These are phyloP conservation scores for Bruguiera parviflora DNA, from an alignment of 345 rosid genomes.

Conservation along the genomic window DNA sequence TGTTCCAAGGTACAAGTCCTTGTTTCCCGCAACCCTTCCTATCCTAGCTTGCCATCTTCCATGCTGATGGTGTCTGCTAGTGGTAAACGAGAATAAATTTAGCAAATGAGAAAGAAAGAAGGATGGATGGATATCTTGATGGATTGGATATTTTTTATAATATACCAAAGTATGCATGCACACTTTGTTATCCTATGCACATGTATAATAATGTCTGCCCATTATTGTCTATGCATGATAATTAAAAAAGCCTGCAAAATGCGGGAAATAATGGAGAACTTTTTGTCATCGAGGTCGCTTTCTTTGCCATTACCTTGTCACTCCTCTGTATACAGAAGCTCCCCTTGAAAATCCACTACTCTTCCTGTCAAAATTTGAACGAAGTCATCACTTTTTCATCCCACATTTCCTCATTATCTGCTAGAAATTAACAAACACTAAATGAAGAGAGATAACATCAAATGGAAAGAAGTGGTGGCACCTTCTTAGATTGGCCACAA, in stretches of 20 bases:
- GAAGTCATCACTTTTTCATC: background rate
- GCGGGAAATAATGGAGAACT: slow-evolving; percentile 38
- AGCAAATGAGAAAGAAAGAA: slow-evolving; percentile 10
- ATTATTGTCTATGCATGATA: slow-evolving; percentile 23
- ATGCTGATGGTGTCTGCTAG: slow-evolving; percentile 32
- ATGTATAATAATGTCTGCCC: slow-evolving; percentile 29
- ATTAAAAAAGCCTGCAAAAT: slow-evolving; percentile 37
- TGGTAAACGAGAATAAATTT: background rate
- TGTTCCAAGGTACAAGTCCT: slow-evolving; percentile 38
- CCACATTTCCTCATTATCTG: background rate
- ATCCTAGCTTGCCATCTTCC: slow-evolving; percentile 41
- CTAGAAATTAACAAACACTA: background rate
- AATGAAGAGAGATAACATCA: background rate
- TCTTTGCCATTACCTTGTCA: slow-evolving; percentile 37
- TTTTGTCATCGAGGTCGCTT: slow-evolving; percentile 31
- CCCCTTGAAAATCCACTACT: slow-evolving; percentile 39
- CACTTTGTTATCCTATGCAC: slow-evolving; percentile 12
- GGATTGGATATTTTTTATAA: slow-evolving; percentile 3
- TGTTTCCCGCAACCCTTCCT: slow-evolving; percentile 39
- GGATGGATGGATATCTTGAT: background rate
- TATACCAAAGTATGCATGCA: slow-evolving; percentile 12
- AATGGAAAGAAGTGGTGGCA: background rate
- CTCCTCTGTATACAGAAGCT: slow-evolving; percentile 33
- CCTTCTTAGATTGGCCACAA: slow-evolving; percentile 38
- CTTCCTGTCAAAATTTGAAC: slow-evolving; percentile 25